Conservation (phyloP, 805 yeast genomes). For the Saturnispora gosingensis region DNA sequence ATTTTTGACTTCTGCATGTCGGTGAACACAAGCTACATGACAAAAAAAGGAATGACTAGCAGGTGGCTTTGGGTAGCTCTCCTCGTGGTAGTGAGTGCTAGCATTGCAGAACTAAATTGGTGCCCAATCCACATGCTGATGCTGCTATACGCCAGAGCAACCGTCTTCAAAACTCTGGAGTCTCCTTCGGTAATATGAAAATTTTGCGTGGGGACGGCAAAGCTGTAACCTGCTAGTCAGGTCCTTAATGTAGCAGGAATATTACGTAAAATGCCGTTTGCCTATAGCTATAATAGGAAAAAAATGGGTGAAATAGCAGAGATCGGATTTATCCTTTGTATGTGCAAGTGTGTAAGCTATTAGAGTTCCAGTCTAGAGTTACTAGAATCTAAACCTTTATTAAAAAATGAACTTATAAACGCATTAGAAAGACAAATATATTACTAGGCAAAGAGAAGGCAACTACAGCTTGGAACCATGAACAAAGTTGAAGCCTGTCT, state of each 20-base stretch:
- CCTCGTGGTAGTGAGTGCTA: too few species aligned
- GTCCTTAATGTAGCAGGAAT: background rate
- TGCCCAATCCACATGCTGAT: background rate
- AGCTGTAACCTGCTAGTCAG: background rate
- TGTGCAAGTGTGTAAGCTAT: too few species aligned
- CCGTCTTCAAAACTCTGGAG: too few species aligned
- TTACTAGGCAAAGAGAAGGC: too few species aligned
- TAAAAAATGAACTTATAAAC: background rate
- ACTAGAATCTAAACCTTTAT: background rate
- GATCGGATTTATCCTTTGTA: too few species aligned
- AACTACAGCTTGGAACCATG: constrained; percentile 6
- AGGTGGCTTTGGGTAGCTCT: background rate
- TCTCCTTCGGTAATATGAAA: background rate
- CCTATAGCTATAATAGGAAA: background rate
- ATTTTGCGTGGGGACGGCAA: background rate
- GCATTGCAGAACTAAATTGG: too few species aligned
- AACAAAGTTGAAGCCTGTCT: constrained; percentile 87
- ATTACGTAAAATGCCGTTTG: background rate
- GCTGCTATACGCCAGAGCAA: background rate
- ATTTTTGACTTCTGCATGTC: background rate
- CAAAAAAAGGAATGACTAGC: background rate
- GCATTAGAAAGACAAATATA: background rate
- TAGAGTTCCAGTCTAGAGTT: too few species aligned
- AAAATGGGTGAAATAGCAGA: background rate
- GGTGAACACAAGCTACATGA: background rate